A percentile compares a stretch with the other conserved stretches of the same genome.
Evolutionary conservation across 1,284 basidiomycete genomes (phyloP).

Genomic region (Marasmius oreades): DNA sequence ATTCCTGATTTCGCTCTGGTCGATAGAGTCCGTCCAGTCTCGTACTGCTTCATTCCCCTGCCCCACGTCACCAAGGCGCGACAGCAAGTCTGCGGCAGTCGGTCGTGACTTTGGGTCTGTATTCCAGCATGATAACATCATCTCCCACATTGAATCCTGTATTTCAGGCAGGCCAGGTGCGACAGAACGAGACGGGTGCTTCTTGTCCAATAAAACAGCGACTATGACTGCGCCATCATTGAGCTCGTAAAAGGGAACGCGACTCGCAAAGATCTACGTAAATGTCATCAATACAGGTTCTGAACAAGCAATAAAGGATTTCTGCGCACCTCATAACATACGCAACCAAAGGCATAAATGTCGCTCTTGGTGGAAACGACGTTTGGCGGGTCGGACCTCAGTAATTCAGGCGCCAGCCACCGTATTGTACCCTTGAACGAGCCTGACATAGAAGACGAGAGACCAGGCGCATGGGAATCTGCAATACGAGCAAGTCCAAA

Average conservation of each 20-base stretch:
- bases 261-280: neutral
- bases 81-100: neutral
- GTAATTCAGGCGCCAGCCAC: neutral
- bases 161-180: neutral
- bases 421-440: neutral
- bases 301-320: neutral
- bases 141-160: neutral
- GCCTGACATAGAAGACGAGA: neutral
- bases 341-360: neutral
- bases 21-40: too few relatives aligned
- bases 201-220: neutral
- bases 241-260: neutral
- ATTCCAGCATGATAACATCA: neutral
- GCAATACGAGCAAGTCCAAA: neutral
- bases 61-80: neutral
- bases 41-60: too few relatives aligned
- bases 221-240: neutral
- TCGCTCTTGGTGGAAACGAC: neutral
- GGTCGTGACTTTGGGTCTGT: neutral
- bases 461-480: neutral
- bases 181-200: neutral
- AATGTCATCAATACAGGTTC: neutral
- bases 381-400: neutral
- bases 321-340: constrained; percentile 1
- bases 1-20: too few relatives aligned